Base-by-base conservation (phyloP, 2,329 filamentous ascomycete genomes). In the Lecanicillium sp. region DNA sequence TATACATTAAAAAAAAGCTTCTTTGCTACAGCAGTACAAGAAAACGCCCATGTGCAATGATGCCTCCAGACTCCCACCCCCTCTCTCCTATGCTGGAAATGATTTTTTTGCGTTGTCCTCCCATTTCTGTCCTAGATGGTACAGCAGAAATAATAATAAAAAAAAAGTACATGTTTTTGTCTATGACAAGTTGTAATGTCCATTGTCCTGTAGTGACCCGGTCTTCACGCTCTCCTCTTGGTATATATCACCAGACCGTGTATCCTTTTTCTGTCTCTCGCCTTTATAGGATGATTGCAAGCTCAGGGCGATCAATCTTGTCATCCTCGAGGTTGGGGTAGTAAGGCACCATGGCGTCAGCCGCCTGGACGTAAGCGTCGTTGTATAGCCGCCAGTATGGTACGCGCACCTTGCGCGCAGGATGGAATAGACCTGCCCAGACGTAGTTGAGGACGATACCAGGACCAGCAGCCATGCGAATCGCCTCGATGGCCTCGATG, bases 361-460 rank as follows among this genome's bases (percentile, higher is more conserved):
- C 91, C 26, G 79, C 83, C 62, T 95, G 88, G 40, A 97, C 91
- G 63, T 98, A 98, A 3, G 90, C 89, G 65, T 96, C 90, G 60
- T 98, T 98, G 71, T 96, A 96, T 36, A 98, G 72, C 50, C 93
- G 78, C 91, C 93, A 98, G 71, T 97, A 98, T 17, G 94, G 93
- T 54, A 82, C 84, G 52, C 93, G 80, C 46, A 98, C 93, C 71
- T 97, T 97, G 53, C 93, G 80, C 3, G 93, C 93, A 0, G 93
- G 91, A 64, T 98, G 94, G 76, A 98, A 98, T 15, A 98, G 74
- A 15, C 93, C 93, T 0, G 93, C 91, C 90, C 90, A 97, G 51
- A 97, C 85, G 66, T 98, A 98, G 71, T 98, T 98, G 78, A 98
- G 86, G 29, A 96, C 88, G 19, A 94, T 73, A 3, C 93, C 93